Evolutionary conservation across 495 filamentous ascomycete species (phyloP).

Genomic region (Trichoderma reesei): DNA sequence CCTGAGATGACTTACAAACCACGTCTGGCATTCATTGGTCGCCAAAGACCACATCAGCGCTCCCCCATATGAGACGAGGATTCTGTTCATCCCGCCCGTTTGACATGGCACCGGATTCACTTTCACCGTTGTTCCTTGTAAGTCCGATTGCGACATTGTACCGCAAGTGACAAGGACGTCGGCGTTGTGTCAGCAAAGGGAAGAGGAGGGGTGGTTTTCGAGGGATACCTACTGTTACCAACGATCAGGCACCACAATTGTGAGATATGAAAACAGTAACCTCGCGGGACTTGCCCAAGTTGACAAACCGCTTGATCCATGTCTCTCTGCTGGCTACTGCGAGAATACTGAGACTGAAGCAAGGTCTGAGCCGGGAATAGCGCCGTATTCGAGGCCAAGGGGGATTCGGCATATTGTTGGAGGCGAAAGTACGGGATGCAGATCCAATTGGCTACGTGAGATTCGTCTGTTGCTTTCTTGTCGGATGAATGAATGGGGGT

Average conservation of each 20-base stretch:
- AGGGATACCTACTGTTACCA: slow-evolving; percentile 17
- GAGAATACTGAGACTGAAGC: slow-evolving; percentile 22
- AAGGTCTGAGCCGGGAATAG: slow-evolving; percentile 22
- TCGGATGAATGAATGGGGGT: slow-evolving; percentile 13
- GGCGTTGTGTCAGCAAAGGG: slow-evolving; percentile 6
- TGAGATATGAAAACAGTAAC: slow-evolving; percentile 25
- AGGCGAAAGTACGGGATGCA: slow-evolving; percentile 26
- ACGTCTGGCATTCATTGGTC: slow-evolving; percentile 20
- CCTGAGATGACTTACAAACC: slow-evolving; percentile 22
- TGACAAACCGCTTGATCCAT: slow-evolving; percentile 26
- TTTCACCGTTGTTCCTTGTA: slow-evolving; percentile 13
- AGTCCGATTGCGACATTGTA: slow-evolving; percentile 10
- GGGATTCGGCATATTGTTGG: slow-evolving; percentile 18
- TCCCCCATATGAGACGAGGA: slow-evolving; percentile 17
- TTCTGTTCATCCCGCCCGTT: slow-evolving; percentile 11
- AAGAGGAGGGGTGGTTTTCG: too few species aligned
- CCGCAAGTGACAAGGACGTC: slow-evolving; percentile 16
- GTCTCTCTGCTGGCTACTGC: slow-evolving; percentile 19
- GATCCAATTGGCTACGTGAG: slow-evolving; percentile 16
- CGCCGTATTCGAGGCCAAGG: slow-evolving; percentile 13
- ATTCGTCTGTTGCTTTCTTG: slow-evolving; percentile 14
- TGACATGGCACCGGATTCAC: slow-evolving; percentile 13
- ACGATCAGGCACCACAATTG: slow-evolving; percentile 25
- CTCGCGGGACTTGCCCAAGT: slow-evolving; percentile 15
- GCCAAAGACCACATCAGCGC: slow-evolving; percentile 21